These are phyloP conservation scores for Vitis hybrid DNA, from an alignment of 177 flowering plant species.

Conservation along the genomic window DNA sequence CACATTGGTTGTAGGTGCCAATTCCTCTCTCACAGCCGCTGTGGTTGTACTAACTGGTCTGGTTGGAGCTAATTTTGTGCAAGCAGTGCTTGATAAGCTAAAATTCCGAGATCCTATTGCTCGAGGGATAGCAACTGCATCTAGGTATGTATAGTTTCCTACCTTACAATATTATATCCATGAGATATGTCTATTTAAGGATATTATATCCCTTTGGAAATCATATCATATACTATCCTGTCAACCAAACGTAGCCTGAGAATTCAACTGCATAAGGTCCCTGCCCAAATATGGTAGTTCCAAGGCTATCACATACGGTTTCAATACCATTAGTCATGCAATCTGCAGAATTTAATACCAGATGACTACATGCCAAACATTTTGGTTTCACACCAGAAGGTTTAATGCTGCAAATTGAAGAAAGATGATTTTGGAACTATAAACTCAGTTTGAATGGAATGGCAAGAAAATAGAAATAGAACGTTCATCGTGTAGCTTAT, in stretches of 20 bases:
- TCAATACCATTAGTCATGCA: background rate
- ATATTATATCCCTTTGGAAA: no score
- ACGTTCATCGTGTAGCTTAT: no score
- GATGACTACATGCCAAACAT: background rate
- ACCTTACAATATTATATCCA: no score
- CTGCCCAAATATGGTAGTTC: background rate
- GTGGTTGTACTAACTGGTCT: slow-evolving; percentile 92
- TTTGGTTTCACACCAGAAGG: no score
- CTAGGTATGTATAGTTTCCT: slow-evolving; percentile 53
- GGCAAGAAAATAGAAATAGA: no score
- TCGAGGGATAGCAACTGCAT: slow-evolving; percentile 96
- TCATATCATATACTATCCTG: no score
- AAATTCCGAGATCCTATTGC: slow-evolving; percentile 89
- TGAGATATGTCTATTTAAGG: no score
- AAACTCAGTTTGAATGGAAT: no score
- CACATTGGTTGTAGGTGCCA: slow-evolving; percentile 55
- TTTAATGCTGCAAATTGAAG: no score
- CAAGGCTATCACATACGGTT: background rate
- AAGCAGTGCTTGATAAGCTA: slow-evolving; percentile 77
- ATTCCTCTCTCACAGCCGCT: slow-evolving; percentile 91
- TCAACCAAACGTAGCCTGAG: background rate
- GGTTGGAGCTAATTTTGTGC: slow-evolving; percentile 94
- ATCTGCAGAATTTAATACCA: background rate
- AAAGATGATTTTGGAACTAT: no score
- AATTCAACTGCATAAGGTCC: background rate